phyloP scores from a whole-genome alignment of 805 yeast genomes.

The Wickerhamia fluorescens region DNA sequence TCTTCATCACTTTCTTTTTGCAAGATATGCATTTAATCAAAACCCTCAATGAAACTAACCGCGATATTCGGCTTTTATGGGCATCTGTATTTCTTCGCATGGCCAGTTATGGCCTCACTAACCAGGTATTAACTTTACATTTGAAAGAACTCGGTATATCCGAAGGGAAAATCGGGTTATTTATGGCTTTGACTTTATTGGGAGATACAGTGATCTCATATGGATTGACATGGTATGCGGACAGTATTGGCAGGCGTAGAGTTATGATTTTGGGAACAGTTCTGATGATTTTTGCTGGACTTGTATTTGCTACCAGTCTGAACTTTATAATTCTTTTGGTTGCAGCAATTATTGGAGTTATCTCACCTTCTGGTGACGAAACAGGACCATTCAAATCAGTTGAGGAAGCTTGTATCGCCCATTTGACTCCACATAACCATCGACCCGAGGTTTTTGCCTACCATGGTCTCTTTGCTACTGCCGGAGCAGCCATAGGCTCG shows the following conservation, averaged over 20 bases:
- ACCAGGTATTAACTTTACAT: conserved; percentile 68
- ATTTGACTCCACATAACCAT: conserved; percentile 55
- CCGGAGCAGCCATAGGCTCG: conserved; percentile 73
- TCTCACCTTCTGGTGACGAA: conserved; percentile 85
- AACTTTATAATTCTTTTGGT: conserved; percentile 48
- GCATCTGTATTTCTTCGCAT: conserved; percentile 62
- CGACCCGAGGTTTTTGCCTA: conserved; percentile 72
- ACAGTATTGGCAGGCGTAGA: conserved; percentile 55
- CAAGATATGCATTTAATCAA: conserved; percentile 31
- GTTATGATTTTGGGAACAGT: conserved; percentile 59
- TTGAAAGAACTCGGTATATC: conserved; percentile 47
- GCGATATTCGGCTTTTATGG: conserved; percentile 61
- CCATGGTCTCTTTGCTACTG: conserved; percentile 60
- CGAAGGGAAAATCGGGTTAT: conserved; percentile 60
- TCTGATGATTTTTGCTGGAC: conserved; percentile 64
- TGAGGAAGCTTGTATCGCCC: conserved; percentile 79
- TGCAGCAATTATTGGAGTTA: conserved; percentile 80
- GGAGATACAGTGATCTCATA: conserved; percentile 76
- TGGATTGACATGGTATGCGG: conserved; percentile 71
- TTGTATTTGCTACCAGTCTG: conserved; percentile 50
- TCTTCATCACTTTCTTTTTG: too few species aligned
- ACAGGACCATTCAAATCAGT: conserved; percentile 86
- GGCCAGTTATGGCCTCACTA: conserved; percentile 71
- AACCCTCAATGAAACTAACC: conserved; percentile 31
- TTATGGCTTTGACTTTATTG: conserved; percentile 72